A percentile compares a stretch with the other conserved stretches of the same genome.
Evolutionary conservation across 306 rosid genomes (phyloP).

Genomic region (Macrotyloma uniflorum): DNA sequence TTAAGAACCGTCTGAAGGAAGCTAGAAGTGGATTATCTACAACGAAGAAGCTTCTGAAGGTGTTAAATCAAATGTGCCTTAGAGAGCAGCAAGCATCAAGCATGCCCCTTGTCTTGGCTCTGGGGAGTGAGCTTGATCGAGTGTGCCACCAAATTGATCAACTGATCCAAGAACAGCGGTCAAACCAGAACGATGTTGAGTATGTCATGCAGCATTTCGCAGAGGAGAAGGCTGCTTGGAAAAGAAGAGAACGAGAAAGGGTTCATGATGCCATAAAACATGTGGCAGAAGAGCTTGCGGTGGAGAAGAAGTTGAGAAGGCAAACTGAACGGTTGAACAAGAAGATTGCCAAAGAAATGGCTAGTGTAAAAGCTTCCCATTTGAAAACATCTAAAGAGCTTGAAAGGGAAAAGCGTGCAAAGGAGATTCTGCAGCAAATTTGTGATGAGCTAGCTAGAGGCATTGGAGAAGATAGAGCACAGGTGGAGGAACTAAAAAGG

Average conservation of each 20-base stretch:
- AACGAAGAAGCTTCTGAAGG: constrained; percentile 79
- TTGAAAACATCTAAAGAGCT: constrained; percentile 64
- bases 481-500: constrained; percentile 78
- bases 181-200: constrained; percentile 56
- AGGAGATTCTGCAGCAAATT: constrained; percentile 78
- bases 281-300: constrained; percentile 68
- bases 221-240: constrained; percentile 83
- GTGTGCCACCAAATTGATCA: constrained; percentile 64
- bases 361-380: constrained; percentile 56
- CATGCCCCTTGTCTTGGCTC: constrained; percentile 61
- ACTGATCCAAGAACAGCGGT: constrained; percentile 56
- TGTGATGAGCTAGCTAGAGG: constrained; percentile 84
- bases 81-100: constrained; percentile 59
- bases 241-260: constrained; percentile 69
- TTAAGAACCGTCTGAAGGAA: constrained; percentile 68
- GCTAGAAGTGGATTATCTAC: constrained; percentile 71
- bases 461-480: constrained; percentile 81
- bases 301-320: constrained; percentile 80
- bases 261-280: constrained; percentile 55
- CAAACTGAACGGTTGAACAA: constrained; percentile 83
- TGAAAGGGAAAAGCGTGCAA: constrained; percentile 83
- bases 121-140: constrained; percentile 70
- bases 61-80: constrained; percentile 63
- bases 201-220: constrained; percentile 58
- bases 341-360: constrained; percentile 78